Conservation (phyloP, 305 asterid species). For the Euphrasia arctica region DNA sequence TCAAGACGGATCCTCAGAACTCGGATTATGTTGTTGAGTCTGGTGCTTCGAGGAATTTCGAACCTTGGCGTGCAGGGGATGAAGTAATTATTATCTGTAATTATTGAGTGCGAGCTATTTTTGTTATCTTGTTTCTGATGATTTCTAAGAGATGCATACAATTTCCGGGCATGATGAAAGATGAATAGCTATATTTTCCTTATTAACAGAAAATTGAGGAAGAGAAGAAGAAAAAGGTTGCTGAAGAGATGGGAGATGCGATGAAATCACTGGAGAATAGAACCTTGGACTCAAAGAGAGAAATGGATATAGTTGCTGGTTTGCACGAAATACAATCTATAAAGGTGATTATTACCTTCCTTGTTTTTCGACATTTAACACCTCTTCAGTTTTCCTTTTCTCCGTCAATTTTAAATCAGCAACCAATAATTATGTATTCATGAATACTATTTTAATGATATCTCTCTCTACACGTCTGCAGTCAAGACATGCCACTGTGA, state of each 20-base stretch:
- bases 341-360: slow-evolving; percentile 46
- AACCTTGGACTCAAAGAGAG: slow-evolving; percentile 80
- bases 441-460: slow-evolving; percentile 8
- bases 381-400: too few relatives aligned
- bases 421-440: too few relatives aligned
- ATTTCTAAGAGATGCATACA: too few relatives aligned
- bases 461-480: background rate
- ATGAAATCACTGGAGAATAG: slow-evolving; percentile 95
- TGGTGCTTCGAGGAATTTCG: slow-evolving; percentile 79
- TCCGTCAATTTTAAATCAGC: too few relatives aligned
- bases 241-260: slow-evolving; percentile 97
- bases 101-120: background rate
- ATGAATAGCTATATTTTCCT: background rate
- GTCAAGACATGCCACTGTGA: slow-evolving; percentile 74
- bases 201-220: slow-evolving; percentile 49
- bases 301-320: slow-evolving; percentile 89
- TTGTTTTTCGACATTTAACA: too few relatives aligned
- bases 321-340: slow-evolving; percentile 90
- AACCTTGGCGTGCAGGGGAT: slow-evolving; percentile 93
- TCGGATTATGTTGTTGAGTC: slow-evolving; percentile 87
- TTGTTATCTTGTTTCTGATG: too few relatives aligned
- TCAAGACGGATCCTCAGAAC: slow-evolving; percentile 87
- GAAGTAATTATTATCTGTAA: slow-evolving; percentile 42
- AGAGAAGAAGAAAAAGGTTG: slow-evolving; percentile 53
- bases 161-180: too few relatives aligned